Conservation (phyloP, 1,284 basidiomycete species). For the Takashimella tepidaria region DNA sequence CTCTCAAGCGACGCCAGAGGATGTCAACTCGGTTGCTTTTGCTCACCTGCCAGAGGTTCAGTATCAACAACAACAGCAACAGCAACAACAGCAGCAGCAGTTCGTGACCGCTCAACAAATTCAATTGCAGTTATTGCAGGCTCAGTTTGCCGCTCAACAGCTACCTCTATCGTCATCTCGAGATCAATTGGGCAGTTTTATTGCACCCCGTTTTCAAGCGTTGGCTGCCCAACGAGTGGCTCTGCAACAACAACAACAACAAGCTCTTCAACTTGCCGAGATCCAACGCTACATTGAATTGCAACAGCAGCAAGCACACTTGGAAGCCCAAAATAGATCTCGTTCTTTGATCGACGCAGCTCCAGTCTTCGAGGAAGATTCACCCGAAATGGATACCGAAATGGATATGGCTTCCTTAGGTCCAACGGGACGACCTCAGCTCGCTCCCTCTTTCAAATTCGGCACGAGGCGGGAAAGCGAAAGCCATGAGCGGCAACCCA, state of each 20-base stretch:
- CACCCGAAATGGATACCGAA: slow-evolving; percentile 27
- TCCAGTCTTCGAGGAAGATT: slow-evolving; percentile 45
- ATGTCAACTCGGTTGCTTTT: slow-evolving; percentile 22
- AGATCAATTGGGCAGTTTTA: slow-evolving; percentile 55
- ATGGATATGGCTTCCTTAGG: slow-evolving; percentile 49
- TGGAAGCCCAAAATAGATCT: slow-evolving; percentile 3
- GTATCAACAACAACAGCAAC: slow-evolving; percentile 20
- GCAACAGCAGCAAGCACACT: slow-evolving; percentile 19
- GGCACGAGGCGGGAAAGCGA: slow-evolving; percentile 52
- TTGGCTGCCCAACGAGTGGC: slow-evolving; percentile 61
- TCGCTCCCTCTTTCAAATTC: slow-evolving; percentile 83
- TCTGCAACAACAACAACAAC: slow-evolving; percentile 51
- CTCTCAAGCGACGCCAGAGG: slow-evolving; percentile 24
- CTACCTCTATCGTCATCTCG: background rate
- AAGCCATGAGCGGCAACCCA: background rate
- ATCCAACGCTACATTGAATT: slow-evolving; percentile 1
- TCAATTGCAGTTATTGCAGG: slow-evolving; percentile 43
- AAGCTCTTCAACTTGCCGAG: slow-evolving; percentile 36
- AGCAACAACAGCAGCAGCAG: slow-evolving; percentile 39
- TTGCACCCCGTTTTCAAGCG: slow-evolving; percentile 79
- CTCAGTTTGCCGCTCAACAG: slow-evolving; percentile 25
- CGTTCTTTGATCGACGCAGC: slow-evolving; percentile 7
- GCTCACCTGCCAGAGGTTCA: slow-evolving; percentile 22
- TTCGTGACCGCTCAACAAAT: slow-evolving; percentile 38
- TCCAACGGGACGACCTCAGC: slow-evolving; percentile 77